A percentile compares a stretch with the other conserved stretches of the same genome.
Conservation (phyloP, 225 moss, liverwort and hornwort species). For the Physcomitrellopsis africana region DNA sequence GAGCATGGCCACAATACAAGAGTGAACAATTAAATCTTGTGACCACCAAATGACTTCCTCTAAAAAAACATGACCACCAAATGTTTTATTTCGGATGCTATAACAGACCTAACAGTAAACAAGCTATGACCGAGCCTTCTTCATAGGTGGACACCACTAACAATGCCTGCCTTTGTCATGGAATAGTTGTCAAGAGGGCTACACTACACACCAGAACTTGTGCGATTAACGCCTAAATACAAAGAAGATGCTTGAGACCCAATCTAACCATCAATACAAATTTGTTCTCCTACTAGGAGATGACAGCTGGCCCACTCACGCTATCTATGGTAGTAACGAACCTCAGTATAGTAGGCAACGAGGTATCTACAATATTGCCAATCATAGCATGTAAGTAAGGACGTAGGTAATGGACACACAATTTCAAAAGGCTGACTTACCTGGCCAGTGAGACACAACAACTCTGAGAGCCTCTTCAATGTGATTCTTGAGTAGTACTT, state of each 20-base stretch:
- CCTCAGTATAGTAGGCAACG: not conserved
- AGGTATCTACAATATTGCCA: not conserved
- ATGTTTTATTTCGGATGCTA: not conserved
- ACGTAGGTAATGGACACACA: not conserved
- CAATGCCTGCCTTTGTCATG: not conserved
- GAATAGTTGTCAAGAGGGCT: not conserved
- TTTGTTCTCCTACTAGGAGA: too few species aligned
- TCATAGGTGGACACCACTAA: not conserved
- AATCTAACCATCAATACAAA: too few species aligned
- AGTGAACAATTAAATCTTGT: not conserved
- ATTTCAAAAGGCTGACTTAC: constrained; percentile 1
- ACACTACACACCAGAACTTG: too few species aligned
- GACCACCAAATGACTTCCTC: not conserved
- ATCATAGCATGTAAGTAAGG: not conserved
- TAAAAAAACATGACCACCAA: not conserved
- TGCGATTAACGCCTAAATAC: too few species aligned
- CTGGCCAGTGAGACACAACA: constrained; percentile 67
- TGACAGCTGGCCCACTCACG: too few species aligned
- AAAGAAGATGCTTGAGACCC: too few species aligned
- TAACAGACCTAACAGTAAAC: not conserved
- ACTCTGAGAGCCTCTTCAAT: constrained; percentile 76
- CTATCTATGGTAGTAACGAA: too few species aligned
- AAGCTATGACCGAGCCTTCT: not conserved
- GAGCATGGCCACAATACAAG: constrained; percentile 14
- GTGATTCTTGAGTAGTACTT: constrained; percentile 90